Base-by-base conservation (phyloP, 176 grass and related monocot genomes). In the Puccinellia tenuiflora region DNA sequence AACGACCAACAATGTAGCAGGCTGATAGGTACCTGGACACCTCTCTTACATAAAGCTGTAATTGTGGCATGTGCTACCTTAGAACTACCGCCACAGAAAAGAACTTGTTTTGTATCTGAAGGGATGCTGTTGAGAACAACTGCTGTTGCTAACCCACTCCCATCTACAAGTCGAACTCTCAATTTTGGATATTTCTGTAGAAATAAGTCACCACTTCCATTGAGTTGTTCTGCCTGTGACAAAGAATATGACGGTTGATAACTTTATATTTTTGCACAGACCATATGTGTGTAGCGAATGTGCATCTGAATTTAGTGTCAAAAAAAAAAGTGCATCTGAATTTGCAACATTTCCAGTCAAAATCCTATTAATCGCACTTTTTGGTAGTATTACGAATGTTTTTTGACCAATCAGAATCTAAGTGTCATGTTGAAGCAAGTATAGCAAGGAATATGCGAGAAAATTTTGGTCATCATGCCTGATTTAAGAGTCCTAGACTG, bases 131-230 rank as follows among this genome's bases (percentile, higher is more conserved):
- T 89, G 62, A 94, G 71, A 31, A 94, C 88, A 31, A 97, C 85
- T 45, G 95, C 86, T 45, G 92, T 90, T 76, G 92, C 95, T 91
- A 97, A 85, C 67, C 90, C 90, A 87, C 88, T 97, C 88, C 95
- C 95, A 67, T 97, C 95, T 74, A 97, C 90, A 88, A 97, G 84
- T 84, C 83, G 88, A 56, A 97, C 65, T 86, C 78, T 86, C 46
- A 97, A 74, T 79, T 94, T 86, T 81, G 88, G 88, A 85, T 97
- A 88, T 76, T 91, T 97, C 18, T 91, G 84, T 72, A 74, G 47
- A 87, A 92, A 97, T 20, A 97, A 25, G 77, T 92, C 79, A 15
- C 95, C 90, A 25, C 68, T 89, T 92, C 75, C 91, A 72, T 97
- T 97, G 40, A 97, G 88, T 81, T 89, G 65, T 64, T 88, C 86